Conservation (phyloP, 805 yeast species). For the Yarrowia deformans region DNA sequence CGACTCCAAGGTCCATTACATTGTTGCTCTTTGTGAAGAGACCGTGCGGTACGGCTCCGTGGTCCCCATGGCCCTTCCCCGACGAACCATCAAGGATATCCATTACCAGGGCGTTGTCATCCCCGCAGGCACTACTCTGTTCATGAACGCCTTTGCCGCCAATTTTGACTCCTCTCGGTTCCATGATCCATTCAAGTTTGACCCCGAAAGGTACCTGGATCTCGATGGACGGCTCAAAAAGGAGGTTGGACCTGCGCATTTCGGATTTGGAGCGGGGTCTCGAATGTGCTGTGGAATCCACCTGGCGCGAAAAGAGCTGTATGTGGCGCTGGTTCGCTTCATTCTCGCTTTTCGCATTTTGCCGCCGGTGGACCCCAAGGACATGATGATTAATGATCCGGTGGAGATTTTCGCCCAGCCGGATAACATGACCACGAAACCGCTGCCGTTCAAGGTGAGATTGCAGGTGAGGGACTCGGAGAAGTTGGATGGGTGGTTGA, state of each 20-base stretch:
- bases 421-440: conserved; percentile 69
- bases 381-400: conserved; percentile 59
- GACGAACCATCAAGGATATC: conserved; percentile 64
- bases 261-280: conserved; percentile 66
- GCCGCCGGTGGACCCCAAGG: conserved; percentile 53
- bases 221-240: conserved; percentile 40
- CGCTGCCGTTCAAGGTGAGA: conserved; percentile 54
- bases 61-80: conserved; percentile 70
- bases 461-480: conserved; percentile 18
- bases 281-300: conserved; percentile 75
- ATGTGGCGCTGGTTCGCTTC: conserved; percentile 62
- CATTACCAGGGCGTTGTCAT: conserved; percentile 53
- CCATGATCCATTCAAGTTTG: conserved; percentile 46
- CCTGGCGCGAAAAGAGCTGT: conserved; percentile 70
- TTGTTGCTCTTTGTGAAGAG: conserved; percentile 67
- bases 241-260: conserved; percentile 54
- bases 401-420: conserved; percentile 61
- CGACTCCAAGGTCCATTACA: conserved; percentile 55
- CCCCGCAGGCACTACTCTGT: conserved; percentile 63
- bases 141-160: conserved; percentile 75
- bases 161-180: conserved; percentile 61
- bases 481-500: conserved; percentile 9
- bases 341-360: conserved; percentile 59
- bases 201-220: conserved; percentile 49
- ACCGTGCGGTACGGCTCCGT: conserved; percentile 69